phyloP scores from a whole-genome alignment of 257 asterid genomes.

The Avicennia marina region DNA sequence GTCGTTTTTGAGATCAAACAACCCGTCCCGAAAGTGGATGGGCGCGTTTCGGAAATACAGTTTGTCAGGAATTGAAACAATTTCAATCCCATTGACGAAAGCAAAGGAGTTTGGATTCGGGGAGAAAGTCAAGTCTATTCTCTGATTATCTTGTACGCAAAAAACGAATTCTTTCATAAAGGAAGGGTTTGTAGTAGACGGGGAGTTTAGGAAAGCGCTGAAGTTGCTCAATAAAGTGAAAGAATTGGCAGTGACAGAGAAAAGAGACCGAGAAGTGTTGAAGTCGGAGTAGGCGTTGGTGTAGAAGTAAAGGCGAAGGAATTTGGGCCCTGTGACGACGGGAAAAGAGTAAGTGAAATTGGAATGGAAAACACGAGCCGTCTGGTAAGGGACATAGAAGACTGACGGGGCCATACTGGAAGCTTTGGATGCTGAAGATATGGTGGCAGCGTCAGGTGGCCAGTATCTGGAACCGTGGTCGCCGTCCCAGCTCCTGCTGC shows the following conservation, averaged over 20 bases:
- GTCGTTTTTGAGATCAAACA: conserved; percentile 1
- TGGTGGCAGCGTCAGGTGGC: conserved; percentile 23
- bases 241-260: too few relatives aligned
- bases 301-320: too few relatives aligned
- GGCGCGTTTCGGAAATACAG: conserved; percentile 34
- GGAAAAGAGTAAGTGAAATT: too few relatives aligned
- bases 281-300: too few relatives aligned
- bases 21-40: neutral
- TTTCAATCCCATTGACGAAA: conserved; percentile 60
- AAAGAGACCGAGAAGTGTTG: too few relatives aligned
- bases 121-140: conserved; percentile 25
- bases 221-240: too few relatives aligned
- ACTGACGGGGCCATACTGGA: conserved; percentile 9
- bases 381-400: conserved; percentile 27
- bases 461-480: conserved; percentile 25
- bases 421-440: conserved; percentile 22
- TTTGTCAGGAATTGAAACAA: conserved; percentile 41
- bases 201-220: conserved; percentile 1
- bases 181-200: neutral
- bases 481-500: conserved; percentile 38
- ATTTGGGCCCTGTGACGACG: too few relatives aligned
- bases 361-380: too few relatives aligned
- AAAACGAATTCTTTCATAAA: conserved; percentile 26
- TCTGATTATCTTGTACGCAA: conserved; percentile 15
- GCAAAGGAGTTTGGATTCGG: conserved; percentile 38